Percentiles rank a stretch among this genome's conserved stretches.
phyloP scores from a whole-genome alignment of 1,139 yeast genomes.

The Debaryomyces psychrophilus region DNA sequence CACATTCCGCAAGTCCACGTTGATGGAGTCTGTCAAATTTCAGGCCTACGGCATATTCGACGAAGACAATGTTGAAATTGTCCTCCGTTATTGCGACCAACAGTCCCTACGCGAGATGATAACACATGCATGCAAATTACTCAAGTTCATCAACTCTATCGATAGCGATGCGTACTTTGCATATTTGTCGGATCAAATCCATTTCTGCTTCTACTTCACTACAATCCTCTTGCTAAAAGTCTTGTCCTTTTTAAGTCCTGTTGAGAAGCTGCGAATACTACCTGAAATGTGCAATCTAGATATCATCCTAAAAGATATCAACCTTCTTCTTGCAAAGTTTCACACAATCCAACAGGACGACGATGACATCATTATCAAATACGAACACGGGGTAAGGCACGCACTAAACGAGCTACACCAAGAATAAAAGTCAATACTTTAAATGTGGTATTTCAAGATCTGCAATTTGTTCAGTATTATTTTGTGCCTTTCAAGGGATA shows the following conservation, averaged over 20 bases:
- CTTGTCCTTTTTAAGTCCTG: conserved; percentile 12
- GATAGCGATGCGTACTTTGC: conserved; percentile 67
- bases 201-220: conserved; percentile 57
- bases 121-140: conserved; percentile 45
- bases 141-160: conserved; percentile 43
- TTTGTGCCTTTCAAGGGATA: too few species aligned
- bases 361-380: conserved; percentile 35
- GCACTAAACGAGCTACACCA: conserved; percentile 14
- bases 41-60: conserved; percentile 20
- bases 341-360: conserved; percentile 29
- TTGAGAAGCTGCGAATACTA: neutral
- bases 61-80: conserved; percentile 27
- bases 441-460: neutral
- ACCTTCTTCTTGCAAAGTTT: conserved; percentile 33
- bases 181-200: conserved; percentile 68
- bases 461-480: neutral
- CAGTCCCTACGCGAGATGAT: conserved; percentile 28
- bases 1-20: conserved; percentile 26
- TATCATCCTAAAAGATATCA: conserved; percentile 16
- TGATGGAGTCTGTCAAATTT: neutral
- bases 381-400: conserved; percentile 29
- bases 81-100: conserved; percentile 27
- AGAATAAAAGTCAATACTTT: neutral
- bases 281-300: conserved; percentile 2
- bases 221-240: conserved; percentile 47